Percentiles rank a stretch among this genome's conserved stretches.
These are phyloP conservation scores for Geosiphon pyriformis DNA, from an alignment of 192 early-diverging fungal species.

Conservation along the genomic window DNA sequence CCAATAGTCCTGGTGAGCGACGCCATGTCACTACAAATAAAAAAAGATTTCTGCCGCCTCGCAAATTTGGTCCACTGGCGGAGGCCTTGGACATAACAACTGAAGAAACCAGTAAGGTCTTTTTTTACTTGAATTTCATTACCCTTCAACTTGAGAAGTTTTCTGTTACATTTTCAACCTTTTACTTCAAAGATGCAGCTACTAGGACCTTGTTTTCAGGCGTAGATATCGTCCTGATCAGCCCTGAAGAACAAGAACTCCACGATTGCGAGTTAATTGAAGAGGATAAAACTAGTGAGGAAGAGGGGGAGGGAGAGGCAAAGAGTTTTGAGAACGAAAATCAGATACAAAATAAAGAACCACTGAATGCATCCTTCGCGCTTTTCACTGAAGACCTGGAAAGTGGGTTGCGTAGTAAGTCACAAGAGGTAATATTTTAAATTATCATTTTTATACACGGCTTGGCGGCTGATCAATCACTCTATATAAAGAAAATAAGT, in stretches of 20 bases:
- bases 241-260: not conserved
- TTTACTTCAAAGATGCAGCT: not conserved
- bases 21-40: not conserved
- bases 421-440: slow-evolving; percentile 24
- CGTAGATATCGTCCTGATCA: not conserved
- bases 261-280: slow-evolving; percentile 4
- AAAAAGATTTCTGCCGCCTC: slow-evolving; percentile 1
- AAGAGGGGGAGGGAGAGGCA: not conserved
- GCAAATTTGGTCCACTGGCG: slow-evolving; percentile 14
- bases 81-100: not conserved
- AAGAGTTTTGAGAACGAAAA: not conserved
- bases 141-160: too few relatives aligned
- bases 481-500: too few relatives aligned
- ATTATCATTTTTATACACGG: too few relatives aligned
- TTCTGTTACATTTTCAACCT: not conserved
- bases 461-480: too few relatives aligned
- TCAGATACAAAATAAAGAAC: too few relatives aligned
- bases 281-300: not conserved
- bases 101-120: too few relatives aligned
- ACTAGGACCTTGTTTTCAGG: not conserved
- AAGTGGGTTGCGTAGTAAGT: slow-evolving; percentile 21
- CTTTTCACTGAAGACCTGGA: slow-evolving; percentile 11
- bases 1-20: not conserved
- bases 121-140: too few relatives aligned
- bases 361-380: slow-evolving; percentile 9